A percentile compares a stretch with the other conserved stretches of the same genome.
Conservation (phyloP, 352 stramenopile genomes). For the Phytophthora vignae region DNA sequence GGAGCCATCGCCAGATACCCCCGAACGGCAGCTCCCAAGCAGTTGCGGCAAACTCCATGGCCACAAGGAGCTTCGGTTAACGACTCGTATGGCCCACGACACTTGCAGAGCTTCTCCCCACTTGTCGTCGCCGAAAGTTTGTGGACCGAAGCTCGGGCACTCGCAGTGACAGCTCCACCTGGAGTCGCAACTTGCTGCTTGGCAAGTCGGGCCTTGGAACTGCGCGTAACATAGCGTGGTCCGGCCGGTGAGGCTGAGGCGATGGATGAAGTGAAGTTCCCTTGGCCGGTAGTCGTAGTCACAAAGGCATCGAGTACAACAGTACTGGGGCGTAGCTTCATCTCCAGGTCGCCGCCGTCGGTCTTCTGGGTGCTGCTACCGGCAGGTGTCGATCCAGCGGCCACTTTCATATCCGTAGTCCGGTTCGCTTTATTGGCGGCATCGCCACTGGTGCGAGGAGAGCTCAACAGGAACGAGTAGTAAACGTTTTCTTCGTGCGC, state of each 20-base stretch:
- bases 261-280: background rate
- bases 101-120: conserved; percentile 14
- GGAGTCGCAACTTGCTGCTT: background rate
- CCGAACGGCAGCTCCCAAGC: conserved; percentile 39
- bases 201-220: background rate
- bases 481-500: conserved; percentile 48
- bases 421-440: background rate
- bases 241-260: background rate
- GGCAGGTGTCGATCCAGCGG: background rate
- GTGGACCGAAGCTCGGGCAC: background rate
- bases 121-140: background rate
- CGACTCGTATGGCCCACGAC: background rate
- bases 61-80: conserved; percentile 25
- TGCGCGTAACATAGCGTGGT: conserved; percentile 24
- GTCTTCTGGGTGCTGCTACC: background rate
- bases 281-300: background rate
- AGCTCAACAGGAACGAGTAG: conserved; percentile 46
- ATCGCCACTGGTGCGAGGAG: background rate
- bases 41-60: conserved; percentile 43
- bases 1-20: conserved; percentile 34
- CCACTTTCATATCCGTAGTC: background rate
- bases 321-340: conserved; percentile 8
- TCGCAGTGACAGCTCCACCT: background rate
- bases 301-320: too few relatives aligned
- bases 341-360: conserved; percentile 8